Base-by-base conservation (phyloP, 148 eudicot genomes). In the Persicaria maculosa region DNA sequence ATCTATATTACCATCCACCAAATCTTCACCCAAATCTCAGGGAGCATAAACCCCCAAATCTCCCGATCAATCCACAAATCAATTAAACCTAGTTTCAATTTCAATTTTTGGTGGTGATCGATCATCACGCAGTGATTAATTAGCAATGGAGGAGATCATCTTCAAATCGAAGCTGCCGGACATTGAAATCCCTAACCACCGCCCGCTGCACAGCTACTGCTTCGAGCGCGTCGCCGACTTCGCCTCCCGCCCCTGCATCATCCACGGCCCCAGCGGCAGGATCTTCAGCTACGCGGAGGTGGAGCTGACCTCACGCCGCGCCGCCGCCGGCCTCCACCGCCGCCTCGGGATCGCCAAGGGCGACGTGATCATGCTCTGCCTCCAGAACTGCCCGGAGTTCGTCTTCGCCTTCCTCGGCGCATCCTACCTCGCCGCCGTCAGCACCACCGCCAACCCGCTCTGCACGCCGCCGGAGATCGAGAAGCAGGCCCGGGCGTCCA, bases 101-200 rank as follows among this genome's bases (percentile, higher is more conserved):
- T 59, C 47, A 48, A 53, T 6, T 9, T 69, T 17, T 53, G 11
- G 57, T 6, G 11, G 57, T 16, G n/a, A 16, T 16, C n/a, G 57
- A 52, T 52, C 57, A 52, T 52, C 57, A 52, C 11, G 68, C 40
- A 31, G 40, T 31, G 40, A 53, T 53, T 10, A 10, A 53, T 53
- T 10, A 10, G 54, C 73, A 71, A 83, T 80, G 84, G 84, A 62
- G 20, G 88, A 86, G 25, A 75, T 73, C 75, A 83, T 89, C 43
- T 91, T 87, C 81, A 80, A 82, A 47, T 91, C 97, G 0, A 89
- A 84, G 70, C 88, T 89, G 0, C 91, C 93, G 0, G 90, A 89
- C 9, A 91, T 91, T 20, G 36, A 76, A 79, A 86, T 91, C 40
- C 88, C 97, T 0, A 79, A 83, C 12, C 86, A 87, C 72, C 81